A percentile compares a stretch with the other conserved stretches of the same genome.
phyloP scores from a whole-genome alignment of 2,329 filamentous ascomycete genomes.

The Hysterium pulicare region DNA sequence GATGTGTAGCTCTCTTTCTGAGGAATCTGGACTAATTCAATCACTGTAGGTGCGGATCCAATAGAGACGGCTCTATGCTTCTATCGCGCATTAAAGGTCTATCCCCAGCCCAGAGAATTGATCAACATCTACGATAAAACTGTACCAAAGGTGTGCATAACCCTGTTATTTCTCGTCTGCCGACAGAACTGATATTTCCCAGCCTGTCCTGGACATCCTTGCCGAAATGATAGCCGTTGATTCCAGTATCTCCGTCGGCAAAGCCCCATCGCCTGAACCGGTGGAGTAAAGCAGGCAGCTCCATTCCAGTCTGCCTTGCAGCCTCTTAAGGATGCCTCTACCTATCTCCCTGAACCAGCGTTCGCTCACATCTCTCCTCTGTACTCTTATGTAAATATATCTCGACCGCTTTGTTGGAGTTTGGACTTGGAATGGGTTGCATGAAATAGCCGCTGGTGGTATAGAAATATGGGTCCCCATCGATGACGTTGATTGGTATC shows the following conservation, averaged over 20 bases:
- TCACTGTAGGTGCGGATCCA: conserved; percentile 57
- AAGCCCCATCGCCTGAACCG: conserved; percentile 28
- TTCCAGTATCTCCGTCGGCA: conserved; percentile 51
- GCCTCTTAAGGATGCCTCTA: too few species aligned
- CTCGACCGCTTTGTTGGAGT: conserved; percentile 2
- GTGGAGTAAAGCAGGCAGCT: neutral
- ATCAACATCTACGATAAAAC: conserved; percentile 99
- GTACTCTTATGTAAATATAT: conserved; percentile 3
- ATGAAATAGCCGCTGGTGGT: neutral
- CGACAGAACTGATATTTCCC: neutral
- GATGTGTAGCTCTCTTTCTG: neutral
- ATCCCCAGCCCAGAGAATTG: conserved; percentile 86
- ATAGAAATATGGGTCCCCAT: neutral
- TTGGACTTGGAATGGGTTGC: neutral
- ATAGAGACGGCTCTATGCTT: conserved; percentile 90
- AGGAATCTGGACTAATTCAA: neutral
- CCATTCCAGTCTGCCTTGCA: too few species aligned
- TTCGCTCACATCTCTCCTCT: conserved; percentile 1
- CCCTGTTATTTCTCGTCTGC: neutral
- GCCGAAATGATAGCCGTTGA: conserved; percentile 98
- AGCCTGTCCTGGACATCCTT: conserved; percentile 91
- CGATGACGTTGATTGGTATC: neutral
- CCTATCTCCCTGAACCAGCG: neutral
- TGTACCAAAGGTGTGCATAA: conserved; percentile 75
- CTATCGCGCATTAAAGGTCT: conserved; percentile 98